Conservation (phyloP, 2,329 filamentous ascomycete species). For the Colletotrichum simmondsii region DNA sequence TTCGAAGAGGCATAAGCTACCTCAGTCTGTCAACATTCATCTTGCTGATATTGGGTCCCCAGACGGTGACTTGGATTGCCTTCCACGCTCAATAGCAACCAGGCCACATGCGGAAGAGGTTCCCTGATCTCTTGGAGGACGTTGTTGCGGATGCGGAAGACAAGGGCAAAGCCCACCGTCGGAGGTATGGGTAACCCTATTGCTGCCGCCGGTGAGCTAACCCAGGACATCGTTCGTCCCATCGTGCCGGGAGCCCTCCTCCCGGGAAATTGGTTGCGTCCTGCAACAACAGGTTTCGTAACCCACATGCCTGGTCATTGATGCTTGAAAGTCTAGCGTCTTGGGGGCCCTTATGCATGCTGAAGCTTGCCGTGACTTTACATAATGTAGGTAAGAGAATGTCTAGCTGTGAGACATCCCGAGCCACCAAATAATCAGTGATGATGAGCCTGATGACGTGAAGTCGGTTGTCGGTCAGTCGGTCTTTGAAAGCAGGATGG, state of each 20-base stretch:
- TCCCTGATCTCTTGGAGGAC: background rate
- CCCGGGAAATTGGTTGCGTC: conserved; percentile 25
- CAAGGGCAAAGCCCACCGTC: conserved; percentile 1
- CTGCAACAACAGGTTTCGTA: conserved; percentile 13
- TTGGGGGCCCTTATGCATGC: conserved; percentile 1
- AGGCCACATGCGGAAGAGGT: background rate
- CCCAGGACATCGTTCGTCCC: conserved; percentile 22
- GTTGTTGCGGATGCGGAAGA: conserved; percentile 19
- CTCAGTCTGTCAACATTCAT: background rate
- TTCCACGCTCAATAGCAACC: background rate
- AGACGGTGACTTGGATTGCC: background rate
- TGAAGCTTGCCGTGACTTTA: conserved; percentile 2
- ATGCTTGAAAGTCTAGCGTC: background rate
- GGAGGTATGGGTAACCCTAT: conserved; percentile 26
- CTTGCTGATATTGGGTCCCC: background rate
- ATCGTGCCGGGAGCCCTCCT: conserved; percentile 16
- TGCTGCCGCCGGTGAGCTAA: background rate
- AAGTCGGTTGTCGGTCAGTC: background rate
- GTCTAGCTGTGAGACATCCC: background rate
- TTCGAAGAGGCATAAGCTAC: background rate
- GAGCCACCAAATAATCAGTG: background rate
- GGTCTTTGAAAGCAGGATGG: background rate
- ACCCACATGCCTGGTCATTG: background rate
- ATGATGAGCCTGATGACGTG: background rate
- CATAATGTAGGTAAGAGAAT: background rate